These are phyloP conservation scores for Solanum virginianum DNA, from an alignment of 257 asterid genomes.

Conservation along the genomic window DNA sequence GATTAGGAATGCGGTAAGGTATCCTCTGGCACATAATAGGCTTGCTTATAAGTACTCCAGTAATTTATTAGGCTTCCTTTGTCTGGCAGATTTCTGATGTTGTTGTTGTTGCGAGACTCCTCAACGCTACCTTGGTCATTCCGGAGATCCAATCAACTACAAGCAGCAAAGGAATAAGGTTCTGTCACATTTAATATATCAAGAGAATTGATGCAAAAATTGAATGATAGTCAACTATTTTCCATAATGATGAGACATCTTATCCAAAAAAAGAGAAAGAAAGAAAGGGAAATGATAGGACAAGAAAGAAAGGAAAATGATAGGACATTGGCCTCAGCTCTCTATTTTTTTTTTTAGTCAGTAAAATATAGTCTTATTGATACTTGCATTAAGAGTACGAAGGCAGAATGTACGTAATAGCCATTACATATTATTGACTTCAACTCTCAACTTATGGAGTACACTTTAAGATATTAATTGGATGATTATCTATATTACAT, in stretches of 20 bases:
- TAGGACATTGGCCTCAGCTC: not conserved
- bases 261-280: not conserved
- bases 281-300: not conserved
- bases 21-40: not conserved
- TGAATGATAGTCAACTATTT: not conserved
- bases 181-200: not conserved
- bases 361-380: not conserved
- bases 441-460: not conserved
- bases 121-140: conserved; percentile 83
- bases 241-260: not conserved
- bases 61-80: not conserved
- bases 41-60: not conserved
- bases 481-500: not conserved
- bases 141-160: conserved; percentile 98
- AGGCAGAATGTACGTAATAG: not conserved
- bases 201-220: not conserved
- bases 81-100: conserved; percentile 71
- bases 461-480: not conserved
- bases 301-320: not conserved
- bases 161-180: conserved; percentile 97
- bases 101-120: conserved; percentile 83
- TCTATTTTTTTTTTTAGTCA: not conserved
- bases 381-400: not conserved
- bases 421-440: not conserved
- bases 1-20: conserved; percentile 83